Evolutionary conservation across 495 filamentous ascomycete species (phyloP).

Genomic region (Tuber umbilicatum): DNA sequence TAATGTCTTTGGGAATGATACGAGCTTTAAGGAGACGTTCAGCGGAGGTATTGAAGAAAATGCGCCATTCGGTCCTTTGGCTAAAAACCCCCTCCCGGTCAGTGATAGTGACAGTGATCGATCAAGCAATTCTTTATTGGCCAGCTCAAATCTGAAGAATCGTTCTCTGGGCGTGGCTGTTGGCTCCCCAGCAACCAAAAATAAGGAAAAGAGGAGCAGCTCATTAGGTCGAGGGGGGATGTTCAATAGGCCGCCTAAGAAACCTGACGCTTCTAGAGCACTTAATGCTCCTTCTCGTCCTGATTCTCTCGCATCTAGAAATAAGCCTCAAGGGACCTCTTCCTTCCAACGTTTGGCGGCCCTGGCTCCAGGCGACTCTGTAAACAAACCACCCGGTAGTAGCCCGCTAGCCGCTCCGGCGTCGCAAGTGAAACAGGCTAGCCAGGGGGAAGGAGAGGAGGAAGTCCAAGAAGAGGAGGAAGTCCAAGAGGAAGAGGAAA

Average conservation of each 20-base stretch:
- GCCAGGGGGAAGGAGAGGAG: conserved; percentile 45
- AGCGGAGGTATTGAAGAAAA: conserved; percentile 23
- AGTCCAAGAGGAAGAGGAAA: conserved; percentile 47
- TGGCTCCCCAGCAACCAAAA: conserved; percentile 6
- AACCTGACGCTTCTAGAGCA: conserved; percentile 13
- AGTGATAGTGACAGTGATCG: conserved; percentile 14
- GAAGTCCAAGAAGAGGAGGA: conserved; percentile 45
- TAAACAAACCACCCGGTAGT: conserved; percentile 17
- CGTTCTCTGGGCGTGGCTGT: conserved; percentile 10
- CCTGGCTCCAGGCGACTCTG: neutral
- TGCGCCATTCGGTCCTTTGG: conserved; percentile 30
- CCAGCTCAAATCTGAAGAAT: conserved; percentile 7
- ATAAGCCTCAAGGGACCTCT: neutral
- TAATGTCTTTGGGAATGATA: conserved; percentile 22
- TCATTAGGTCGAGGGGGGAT: conserved; percentile 21
- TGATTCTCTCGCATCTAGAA: neutral
- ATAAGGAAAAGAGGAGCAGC: conserved; percentile 22
- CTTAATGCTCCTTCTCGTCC: conserved; percentile 8
- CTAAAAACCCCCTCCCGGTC: conserved; percentile 3
- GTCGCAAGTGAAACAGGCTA: conserved; percentile 26
- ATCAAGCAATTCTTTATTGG: conserved; percentile 5
- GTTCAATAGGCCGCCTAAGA: conserved; percentile 20
- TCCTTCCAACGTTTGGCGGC: conserved; percentile 6
- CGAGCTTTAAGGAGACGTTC: conserved; percentile 28
- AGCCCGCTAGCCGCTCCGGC: conserved; percentile 35